Evolutionary conservation across 2,329 filamentous ascomycete species (phyloP).

Genomic region (Apiospora saccharicola): DNA sequence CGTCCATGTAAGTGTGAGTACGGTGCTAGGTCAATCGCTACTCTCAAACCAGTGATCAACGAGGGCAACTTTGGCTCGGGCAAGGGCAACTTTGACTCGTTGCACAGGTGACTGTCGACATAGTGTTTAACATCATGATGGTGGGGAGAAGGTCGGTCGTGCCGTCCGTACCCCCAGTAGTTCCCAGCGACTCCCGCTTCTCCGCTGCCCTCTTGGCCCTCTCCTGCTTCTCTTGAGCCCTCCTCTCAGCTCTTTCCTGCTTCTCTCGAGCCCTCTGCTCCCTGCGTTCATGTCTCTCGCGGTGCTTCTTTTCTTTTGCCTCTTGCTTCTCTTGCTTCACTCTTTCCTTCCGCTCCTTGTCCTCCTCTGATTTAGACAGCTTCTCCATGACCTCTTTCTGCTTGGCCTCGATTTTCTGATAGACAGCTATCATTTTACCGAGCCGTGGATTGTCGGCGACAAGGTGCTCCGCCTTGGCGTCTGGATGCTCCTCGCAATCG

Average conservation of each 20-base stretch:
- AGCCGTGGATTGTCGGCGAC: constrained; percentile 8
- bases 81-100: too few species aligned
- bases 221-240: constrained; percentile 30
- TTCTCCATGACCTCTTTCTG: neutral
- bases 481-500: neutral
- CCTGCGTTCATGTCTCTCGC: constrained; percentile 30
- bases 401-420: constrained; percentile 8
- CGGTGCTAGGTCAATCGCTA: neutral
- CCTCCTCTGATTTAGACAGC: constrained; percentile 14
- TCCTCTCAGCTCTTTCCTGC: constrained; percentile 31
- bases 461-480: neutral
- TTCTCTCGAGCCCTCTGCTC: constrained; percentile 31
- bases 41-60: neutral
- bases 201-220: neutral
- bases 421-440: constrained; percentile 8
- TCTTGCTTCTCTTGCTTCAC: constrained; percentile 35
- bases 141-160: neutral
- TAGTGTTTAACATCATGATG: too few species aligned
- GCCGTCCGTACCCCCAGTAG: neutral
- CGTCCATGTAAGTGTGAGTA: neutral
- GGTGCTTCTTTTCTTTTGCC: constrained; percentile 29
- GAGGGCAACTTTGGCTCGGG: too few species aligned
- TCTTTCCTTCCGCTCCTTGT: constrained; percentile 31
- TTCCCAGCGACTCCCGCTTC: neutral
- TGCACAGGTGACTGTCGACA: too few species aligned